These are phyloP conservation scores for Colletotrichum lindemuthianum DNA, from an alignment of 2,329 filamentous ascomycete species.

Conservation along the genomic window DNA sequence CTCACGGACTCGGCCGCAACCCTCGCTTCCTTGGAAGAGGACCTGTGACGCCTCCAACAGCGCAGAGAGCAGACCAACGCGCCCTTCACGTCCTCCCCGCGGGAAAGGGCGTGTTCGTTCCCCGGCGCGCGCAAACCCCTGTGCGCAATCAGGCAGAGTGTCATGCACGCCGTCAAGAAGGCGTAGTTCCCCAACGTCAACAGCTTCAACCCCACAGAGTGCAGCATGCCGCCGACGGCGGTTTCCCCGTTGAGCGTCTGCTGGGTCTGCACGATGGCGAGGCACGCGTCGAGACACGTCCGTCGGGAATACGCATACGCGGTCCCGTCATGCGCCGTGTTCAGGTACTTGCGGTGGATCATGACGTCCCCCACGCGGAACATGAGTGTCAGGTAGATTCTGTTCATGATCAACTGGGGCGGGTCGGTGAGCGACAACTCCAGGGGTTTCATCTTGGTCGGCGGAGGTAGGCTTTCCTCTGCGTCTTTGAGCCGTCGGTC, in stretches of 20 bases:
- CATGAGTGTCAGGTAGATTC: constrained; percentile 42
- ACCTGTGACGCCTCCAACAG: constrained; percentile 5
- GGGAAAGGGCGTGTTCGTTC: constrained; percentile 3
- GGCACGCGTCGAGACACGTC: constrained; percentile 39
- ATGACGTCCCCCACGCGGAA: constrained; percentile 44
- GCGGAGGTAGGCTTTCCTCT: constrained; percentile 38
- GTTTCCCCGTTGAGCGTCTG: constrained; percentile 40
- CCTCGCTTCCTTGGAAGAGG: constrained; percentile 6
- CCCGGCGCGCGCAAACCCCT: constrained; percentile 1
- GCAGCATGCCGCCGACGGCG: constrained; percentile 36
- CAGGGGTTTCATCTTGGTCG: constrained; percentile 36
- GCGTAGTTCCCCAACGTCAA: constrained; percentile 37
- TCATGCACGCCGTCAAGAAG: constrained; percentile 40
- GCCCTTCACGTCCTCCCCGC: constrained; percentile 5
- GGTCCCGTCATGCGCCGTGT: constrained; percentile 27
- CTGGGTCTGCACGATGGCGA: constrained; percentile 40
- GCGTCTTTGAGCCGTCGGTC: constrained; percentile 41
- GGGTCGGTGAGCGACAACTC: constrained; percentile 38
- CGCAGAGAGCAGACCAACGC: no score
- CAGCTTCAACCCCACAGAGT: constrained; percentile 37
- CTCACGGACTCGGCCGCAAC: constrained; percentile 14
- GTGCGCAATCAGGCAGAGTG: constrained; percentile 32
- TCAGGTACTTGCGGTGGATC: constrained; percentile 44
- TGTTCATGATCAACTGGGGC: constrained; percentile 40
- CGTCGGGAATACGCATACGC: constrained; percentile 41